phyloP scores from a whole-genome alignment of 1,284 basidiomycete genomes.

The Hymenochaete sp. region DNA sequence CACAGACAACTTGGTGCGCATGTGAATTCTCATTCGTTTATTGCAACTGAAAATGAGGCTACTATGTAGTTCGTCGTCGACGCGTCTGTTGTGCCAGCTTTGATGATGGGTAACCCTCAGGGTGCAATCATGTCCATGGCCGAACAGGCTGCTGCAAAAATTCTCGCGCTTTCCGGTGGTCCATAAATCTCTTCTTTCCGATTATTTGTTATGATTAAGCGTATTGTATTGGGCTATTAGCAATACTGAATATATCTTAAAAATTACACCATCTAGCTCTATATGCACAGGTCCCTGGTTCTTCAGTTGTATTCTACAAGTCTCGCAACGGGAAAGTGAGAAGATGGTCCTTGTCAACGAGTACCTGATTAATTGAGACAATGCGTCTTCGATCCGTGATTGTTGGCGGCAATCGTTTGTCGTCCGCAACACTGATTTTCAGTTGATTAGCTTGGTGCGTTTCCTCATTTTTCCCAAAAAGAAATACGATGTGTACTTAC shows the following conservation, averaged over 20 bases:
- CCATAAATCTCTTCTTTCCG: slow-evolving; percentile 24
- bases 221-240: background rate
- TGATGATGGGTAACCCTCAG: slow-evolving; percentile 47
- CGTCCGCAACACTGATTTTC: slow-evolving; percentile 12
- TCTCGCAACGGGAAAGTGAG: slow-evolving; percentile 13
- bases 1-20: slow-evolving; percentile 46
- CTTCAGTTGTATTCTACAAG: no score
- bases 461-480: background rate
- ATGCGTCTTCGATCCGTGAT: slow-evolving; percentile 12
- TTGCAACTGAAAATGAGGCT: slow-evolving; percentile 1
- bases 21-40: background rate
- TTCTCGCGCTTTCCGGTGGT: slow-evolving; percentile 45
- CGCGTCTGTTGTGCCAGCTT: slow-evolving; percentile 34
- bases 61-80: slow-evolving; percentile 31
- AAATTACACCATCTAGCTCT: background rate
- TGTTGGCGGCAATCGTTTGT: slow-evolving; percentile 9
- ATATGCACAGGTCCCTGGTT: no score
- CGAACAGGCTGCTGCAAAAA: slow-evolving; percentile 45
- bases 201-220: background rate
- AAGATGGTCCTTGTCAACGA: slow-evolving; percentile 9
- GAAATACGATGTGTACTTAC: slow-evolving; percentile 1
- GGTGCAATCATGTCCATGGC: slow-evolving; percentile 46
- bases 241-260: background rate
- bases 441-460: background rate
- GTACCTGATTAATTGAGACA: slow-evolving; percentile 13